These are phyloP conservation scores for Saturnispora besseyi DNA, from an alignment of 805 yeast species.

Conservation along the genomic window DNA sequence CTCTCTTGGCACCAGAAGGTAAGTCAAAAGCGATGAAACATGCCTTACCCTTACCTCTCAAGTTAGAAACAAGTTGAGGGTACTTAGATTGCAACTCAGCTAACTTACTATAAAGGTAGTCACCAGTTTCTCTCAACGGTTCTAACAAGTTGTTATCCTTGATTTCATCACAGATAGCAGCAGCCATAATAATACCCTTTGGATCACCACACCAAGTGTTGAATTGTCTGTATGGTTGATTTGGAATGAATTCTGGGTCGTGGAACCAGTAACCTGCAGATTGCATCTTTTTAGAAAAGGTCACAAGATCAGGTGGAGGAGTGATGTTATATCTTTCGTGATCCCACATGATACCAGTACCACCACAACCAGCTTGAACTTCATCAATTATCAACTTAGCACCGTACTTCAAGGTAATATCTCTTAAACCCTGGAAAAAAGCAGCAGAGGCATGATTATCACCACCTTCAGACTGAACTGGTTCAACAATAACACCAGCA, in stretches of 20 bases:
- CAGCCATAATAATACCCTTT: conserved; percentile 66
- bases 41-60: conserved; percentile 69
- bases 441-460: conserved; percentile 74
- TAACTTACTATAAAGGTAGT: conserved; percentile 51
- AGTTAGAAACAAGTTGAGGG: conserved; percentile 44
- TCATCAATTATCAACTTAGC: conserved; percentile 73
- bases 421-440: conserved; percentile 79
- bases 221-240: conserved; percentile 78
- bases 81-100: conserved; percentile 42
- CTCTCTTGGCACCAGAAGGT: conserved; percentile 45
- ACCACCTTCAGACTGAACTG: conserved; percentile 88
- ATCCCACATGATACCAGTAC: conserved; percentile 81
- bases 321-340: conserved; percentile 76
- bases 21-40: conserved; percentile 80
- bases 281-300: conserved; percentile 84
- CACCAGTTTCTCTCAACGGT: conserved; percentile 54
- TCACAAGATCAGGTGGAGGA: conserved; percentile 74
- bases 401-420: conserved; percentile 59
- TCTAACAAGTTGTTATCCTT: conserved; percentile 48
- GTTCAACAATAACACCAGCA: conserved; percentile 86
- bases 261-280: conserved; percentile 82
- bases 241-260: conserved; percentile 64
- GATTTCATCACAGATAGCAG: conserved; percentile 62
- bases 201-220: conserved; percentile 95
- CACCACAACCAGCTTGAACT: conserved; percentile 87